A percentile compares a stretch with the other conserved stretches of the same genome.
These are phyloP conservation scores for Cucumis hystrix DNA, from an alignment of 306 rosid species.

Conservation along the genomic window DNA sequence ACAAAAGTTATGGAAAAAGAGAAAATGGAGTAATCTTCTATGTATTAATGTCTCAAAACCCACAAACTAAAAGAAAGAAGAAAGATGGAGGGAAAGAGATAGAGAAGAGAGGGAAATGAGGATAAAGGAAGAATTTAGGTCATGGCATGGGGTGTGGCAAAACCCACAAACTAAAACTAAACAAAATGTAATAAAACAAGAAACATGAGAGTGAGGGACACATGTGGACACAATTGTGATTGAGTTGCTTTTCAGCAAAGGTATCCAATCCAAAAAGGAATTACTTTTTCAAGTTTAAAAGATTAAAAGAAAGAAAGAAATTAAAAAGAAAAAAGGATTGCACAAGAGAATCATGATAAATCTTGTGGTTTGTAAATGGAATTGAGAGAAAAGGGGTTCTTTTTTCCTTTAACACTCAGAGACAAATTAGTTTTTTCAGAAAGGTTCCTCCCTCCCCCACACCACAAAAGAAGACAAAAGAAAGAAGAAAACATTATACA, in stretches of 20 bases:
- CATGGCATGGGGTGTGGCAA: not conserved
- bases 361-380: not conserved
- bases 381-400: too few relatives aligned
- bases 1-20: not conserved
- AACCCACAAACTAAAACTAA: not conserved
- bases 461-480: not conserved
- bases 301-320: not conserved
- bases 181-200: not conserved
- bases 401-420: not conserved
- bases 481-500: not conserved
- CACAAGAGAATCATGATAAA: not conserved
- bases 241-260: conserved; percentile 1
- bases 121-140: not conserved
- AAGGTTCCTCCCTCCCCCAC: not conserved
- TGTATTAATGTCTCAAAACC: not conserved
- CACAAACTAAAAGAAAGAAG: not conserved
- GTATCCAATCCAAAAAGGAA: not conserved
- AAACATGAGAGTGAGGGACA: not conserved
- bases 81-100: not conserved
- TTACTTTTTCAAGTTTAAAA: not conserved
- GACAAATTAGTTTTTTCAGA: not conserved
- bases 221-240: not conserved
- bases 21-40: not conserved
- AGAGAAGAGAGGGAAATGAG: not conserved
- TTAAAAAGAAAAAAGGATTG: not conserved